A percentile compares a stretch with the other conserved stretches of the same genome.
Conservation (phyloP, 768 basidiomycete genomes). For the Suillus variegatus region DNA sequence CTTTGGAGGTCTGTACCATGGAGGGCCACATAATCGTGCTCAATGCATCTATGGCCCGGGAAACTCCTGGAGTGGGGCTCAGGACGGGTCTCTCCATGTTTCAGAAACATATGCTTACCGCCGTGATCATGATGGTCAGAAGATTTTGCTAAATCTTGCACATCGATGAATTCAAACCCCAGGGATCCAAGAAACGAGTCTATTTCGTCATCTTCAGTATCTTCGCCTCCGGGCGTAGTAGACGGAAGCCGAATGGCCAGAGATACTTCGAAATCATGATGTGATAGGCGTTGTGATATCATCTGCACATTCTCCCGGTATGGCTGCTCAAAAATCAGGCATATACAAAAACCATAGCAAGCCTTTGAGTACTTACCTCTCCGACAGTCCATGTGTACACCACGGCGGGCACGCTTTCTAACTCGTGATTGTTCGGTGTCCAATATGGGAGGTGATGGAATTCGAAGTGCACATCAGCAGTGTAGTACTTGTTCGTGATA, state of each 20-base stretch:
- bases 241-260: slow-evolving; percentile 61
- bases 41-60: slow-evolving; percentile 74
- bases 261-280: slow-evolving; percentile 67
- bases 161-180: slow-evolving; percentile 79
- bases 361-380: slow-evolving; percentile 48
- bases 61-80: slow-evolving; percentile 42
- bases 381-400: slow-evolving; percentile 71
- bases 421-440: slow-evolving; percentile 38
- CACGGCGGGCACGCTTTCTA: slow-evolving; percentile 59
- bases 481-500: slow-evolving; percentile 81
- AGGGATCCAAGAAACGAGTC: slow-evolving; percentile 67
- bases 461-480: slow-evolving; percentile 72
- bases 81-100: neutral
- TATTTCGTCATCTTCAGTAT: slow-evolving; percentile 47
- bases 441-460: slow-evolving; percentile 48
- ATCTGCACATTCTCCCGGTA: slow-evolving; percentile 57
- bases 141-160: slow-evolving; percentile 11
- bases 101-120: slow-evolving; percentile 15
- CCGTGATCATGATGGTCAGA: slow-evolving; percentile 13
- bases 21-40: slow-evolving; percentile 91
- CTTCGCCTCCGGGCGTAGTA: slow-evolving; percentile 36
- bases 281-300: slow-evolving; percentile 48
- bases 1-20: slow-evolving; percentile 46
- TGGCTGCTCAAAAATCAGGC: slow-evolving; percentile 38
- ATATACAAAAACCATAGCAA: neutral